Conservation (phyloP, 1,284 basidiomycete species). For the Naganishia sp. region DNA sequence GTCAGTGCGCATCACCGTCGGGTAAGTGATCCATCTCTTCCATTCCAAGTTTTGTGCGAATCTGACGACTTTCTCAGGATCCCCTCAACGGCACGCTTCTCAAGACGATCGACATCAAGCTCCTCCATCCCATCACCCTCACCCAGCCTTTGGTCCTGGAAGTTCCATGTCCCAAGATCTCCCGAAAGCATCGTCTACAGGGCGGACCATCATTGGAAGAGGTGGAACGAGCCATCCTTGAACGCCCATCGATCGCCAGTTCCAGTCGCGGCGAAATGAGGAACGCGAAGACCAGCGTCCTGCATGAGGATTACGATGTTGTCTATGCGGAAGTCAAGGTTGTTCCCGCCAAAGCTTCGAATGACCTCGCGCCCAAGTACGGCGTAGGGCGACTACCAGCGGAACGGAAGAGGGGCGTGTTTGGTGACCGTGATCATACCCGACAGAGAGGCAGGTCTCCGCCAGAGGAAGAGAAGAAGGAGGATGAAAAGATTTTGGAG, state of each 20-base stretch:
- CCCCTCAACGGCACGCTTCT: constrained; percentile 7
- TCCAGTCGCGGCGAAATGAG: not conserved
- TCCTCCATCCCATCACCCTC: constrained; percentile 27
- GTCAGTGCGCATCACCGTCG: constrained; percentile 33
- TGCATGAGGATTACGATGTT: not conserved
- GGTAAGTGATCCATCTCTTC: constrained; percentile 7
- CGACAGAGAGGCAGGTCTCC: not conserved
- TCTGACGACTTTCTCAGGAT: not conserved
- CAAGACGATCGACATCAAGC: constrained; percentile 4
- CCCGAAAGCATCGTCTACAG: not conserved
- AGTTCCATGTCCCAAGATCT: constrained; percentile 15
- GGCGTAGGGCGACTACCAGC: not conserved
- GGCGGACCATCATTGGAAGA: constrained; percentile 30
- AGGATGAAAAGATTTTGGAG: constrained; percentile 18
- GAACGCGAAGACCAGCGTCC: not conserved
- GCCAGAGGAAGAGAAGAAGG: constrained; percentile 13
- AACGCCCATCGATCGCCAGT: constrained; percentile 4
- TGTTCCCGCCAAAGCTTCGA: not conserved
- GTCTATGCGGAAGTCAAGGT: constrained; percentile 9
- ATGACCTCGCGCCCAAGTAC: not conserved
- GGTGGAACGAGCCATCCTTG: constrained; percentile 24
- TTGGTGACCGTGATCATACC: not conserved
- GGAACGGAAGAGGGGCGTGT: constrained; percentile 1
- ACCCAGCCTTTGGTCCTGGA: constrained; percentile 8
- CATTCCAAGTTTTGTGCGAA: not conserved